Conservation (phyloP, 148 eudicot genomes). For the Camellia sinensis region DNA sequence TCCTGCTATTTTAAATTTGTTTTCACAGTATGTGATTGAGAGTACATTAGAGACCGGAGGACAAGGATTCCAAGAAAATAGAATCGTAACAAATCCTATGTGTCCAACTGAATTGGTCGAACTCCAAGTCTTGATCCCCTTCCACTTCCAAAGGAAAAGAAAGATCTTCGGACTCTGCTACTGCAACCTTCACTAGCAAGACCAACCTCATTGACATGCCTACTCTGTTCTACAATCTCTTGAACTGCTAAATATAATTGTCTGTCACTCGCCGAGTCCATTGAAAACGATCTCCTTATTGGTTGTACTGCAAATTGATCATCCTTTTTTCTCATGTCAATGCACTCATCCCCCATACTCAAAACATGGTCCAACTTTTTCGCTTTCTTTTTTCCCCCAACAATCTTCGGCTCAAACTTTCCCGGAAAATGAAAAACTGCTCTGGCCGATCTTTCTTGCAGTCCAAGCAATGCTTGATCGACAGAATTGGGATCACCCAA, state of each 20-base stretch:
- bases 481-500: slow-evolving; percentile 28
- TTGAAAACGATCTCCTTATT: slow-evolving; percentile 74
- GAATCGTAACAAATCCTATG: slow-evolving; percentile 18
- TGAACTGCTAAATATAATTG: slow-evolving; percentile 59
- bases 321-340: slow-evolving; percentile 50
- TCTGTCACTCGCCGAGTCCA: slow-evolving; percentile 66
- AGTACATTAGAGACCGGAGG: too few relatives aligned
- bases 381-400: neutral
- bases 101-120: slow-evolving; percentile 49
- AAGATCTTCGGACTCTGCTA: slow-evolving; percentile 46
- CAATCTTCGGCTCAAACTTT: slow-evolving; percentile 8
- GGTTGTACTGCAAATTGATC: slow-evolving; percentile 55
- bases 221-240: slow-evolving; percentile 27
- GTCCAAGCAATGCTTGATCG: slow-evolving; percentile 30
- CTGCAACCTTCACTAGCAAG: slow-evolving; percentile 23
- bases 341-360: slow-evolving; percentile 80
- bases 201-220: slow-evolving; percentile 23
- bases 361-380: slow-evolving; percentile 31
- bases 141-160: slow-evolving; percentile 68
- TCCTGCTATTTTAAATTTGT: too few relatives aligned
- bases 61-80: too few relatives aligned
- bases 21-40: too few relatives aligned
- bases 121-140: slow-evolving; percentile 54
- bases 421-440: slow-evolving; percentile 7
- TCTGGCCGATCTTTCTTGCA: slow-evolving; percentile 7